Percentiles rank a stretch among this genome's conserved stretches.
Evolutionary conservation across 495 filamentous ascomycete genomes (phyloP).

Genomic region (Xylaria bambusicola): DNA sequence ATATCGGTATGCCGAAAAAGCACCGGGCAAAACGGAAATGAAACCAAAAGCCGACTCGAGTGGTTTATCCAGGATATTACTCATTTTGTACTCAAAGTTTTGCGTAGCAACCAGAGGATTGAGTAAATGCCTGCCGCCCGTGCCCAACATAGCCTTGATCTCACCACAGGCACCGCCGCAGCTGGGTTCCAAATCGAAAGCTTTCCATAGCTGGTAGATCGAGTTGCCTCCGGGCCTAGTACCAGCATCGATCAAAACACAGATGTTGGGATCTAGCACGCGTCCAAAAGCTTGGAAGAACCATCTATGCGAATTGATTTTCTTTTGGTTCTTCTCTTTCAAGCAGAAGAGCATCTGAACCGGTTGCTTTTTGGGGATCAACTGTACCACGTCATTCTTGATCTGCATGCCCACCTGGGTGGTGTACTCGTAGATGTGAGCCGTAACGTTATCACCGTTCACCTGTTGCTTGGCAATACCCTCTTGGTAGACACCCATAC

Average conservation of each 20-base stretch:
- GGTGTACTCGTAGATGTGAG: slow-evolving; percentile 99
- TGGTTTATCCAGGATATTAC: slow-evolving; percentile 98
- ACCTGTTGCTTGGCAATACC: slow-evolving; percentile 99
- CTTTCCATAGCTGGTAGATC: slow-evolving; percentile 98
- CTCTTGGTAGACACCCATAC: slow-evolving; percentile 95
- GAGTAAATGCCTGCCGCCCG: slow-evolving; percentile 82
- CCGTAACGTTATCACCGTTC: slow-evolving; percentile 94
- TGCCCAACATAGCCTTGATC: slow-evolving; percentile 96
- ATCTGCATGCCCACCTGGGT: slow-evolving; percentile 86
- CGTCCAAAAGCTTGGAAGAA: slow-evolving; percentile 98
- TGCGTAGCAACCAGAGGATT: slow-evolving; percentile 96
- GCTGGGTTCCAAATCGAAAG: slow-evolving; percentile 96
- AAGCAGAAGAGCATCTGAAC: slow-evolving; percentile 98
- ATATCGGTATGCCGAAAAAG: slow-evolving; percentile 96
- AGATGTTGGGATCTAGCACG: slow-evolving; percentile 93
- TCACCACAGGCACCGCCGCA: slow-evolving; percentile 97
- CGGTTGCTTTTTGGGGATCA: slow-evolving; percentile 75
- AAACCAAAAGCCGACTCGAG: slow-evolving; percentile 97
- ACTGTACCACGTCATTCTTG: slow-evolving; percentile 82
- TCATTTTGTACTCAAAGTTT: slow-evolving; percentile 99
- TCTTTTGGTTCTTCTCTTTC: slow-evolving; percentile 99
- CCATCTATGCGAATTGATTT: slow-evolving; percentile 99
- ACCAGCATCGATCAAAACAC: slow-evolving; percentile 94
- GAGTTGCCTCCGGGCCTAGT: slow-evolving; percentile 90
- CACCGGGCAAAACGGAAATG: slow-evolving; percentile 94